These are phyloP conservation scores for Termitomyces sp. DNA, from an alignment of 768 basidiomycete species.

Conservation along the genomic window DNA sequence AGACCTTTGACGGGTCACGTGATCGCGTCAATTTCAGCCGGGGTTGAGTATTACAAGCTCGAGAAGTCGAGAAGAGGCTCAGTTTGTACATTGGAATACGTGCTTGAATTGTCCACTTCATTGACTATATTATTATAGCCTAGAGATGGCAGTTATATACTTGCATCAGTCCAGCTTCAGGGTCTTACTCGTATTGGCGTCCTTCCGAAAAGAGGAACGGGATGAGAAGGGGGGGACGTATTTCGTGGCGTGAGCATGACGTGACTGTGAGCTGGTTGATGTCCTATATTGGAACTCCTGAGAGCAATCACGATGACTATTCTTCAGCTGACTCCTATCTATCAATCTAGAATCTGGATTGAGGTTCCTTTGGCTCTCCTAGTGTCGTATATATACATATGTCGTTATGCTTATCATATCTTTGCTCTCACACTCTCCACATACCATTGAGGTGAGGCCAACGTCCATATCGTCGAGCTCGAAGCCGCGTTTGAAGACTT, in stretches of 20 bases:
- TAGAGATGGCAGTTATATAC: neutral
- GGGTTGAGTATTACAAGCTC: too few species aligned
- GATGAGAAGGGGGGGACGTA: too few species aligned
- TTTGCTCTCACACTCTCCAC: neutral
- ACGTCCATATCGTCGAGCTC: neutral
- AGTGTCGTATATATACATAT: neutral
- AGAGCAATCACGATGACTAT: neutral
- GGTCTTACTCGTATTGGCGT: neutral
- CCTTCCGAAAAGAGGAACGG: too few species aligned
- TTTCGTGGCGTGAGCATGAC: too few species aligned
- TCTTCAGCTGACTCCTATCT: neutral
- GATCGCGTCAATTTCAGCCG: neutral
- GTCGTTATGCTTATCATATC: neutral
- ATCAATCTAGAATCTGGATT: neutral
- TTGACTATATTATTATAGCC: too few species aligned
- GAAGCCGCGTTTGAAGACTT: neutral
- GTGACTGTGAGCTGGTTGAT: too few species aligned
- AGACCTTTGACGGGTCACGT: neutral
- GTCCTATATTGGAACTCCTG: neutral
- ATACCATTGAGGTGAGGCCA: neutral
- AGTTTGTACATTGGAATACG: neutral
- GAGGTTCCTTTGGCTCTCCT: neutral
- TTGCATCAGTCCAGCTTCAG: neutral
- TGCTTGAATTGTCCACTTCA: neutral
- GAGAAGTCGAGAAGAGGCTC: too few species aligned